Evolutionary conservation across 1,284 basidiomycete species (phyloP), one percentile per base, ranked within the genome.

Genomic region (Inonotus hispidus): DNA sequence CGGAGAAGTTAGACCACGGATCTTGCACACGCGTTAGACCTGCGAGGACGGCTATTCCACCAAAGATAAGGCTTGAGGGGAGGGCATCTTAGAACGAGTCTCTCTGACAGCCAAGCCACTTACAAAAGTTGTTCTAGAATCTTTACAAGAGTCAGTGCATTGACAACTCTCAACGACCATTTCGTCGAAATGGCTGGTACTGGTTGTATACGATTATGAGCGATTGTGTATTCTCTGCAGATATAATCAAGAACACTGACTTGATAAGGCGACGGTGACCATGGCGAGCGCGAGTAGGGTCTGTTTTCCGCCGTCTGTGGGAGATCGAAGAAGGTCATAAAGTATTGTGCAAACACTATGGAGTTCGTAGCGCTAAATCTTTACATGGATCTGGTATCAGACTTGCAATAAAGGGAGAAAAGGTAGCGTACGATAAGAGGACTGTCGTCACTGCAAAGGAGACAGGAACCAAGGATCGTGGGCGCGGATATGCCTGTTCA

Each of bases 31-130:
- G 70, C 32, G 77, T 78, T 46, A 77, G 68, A 7, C 82, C 82
- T 37, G 75, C 72, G 13, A 84, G 73, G 27, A 80, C 80, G 32
- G 78, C 77, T 25, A 79, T 69, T 10, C 81, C 80, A 23, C 78
- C 75, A 53, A 79, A 69, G 25, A 77, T 73, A 53, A 81, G 55
- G 27, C 65, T 64, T 71, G 58, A 74, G 71, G 68, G 19, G 58
- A 74, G 71, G 68, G 19, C 14, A 27, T 56, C 38, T 21, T 19
- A 16, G 45, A 11, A 7, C 16, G 57, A 25, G 25, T 32, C 16
- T 13, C 13, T 13, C n/a, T 14, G 14, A 32, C 13, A 32, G 37
- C 16, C 19, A 49, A 23, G 16, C 10, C 13, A 60, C 68, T 50
- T 49, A 70, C 69, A 73, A 68, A 13, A 67, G 55, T 4, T 73